Base-by-base conservation (phyloP, 306 rosid species). In the Dalbergia oliveri region DNA sequence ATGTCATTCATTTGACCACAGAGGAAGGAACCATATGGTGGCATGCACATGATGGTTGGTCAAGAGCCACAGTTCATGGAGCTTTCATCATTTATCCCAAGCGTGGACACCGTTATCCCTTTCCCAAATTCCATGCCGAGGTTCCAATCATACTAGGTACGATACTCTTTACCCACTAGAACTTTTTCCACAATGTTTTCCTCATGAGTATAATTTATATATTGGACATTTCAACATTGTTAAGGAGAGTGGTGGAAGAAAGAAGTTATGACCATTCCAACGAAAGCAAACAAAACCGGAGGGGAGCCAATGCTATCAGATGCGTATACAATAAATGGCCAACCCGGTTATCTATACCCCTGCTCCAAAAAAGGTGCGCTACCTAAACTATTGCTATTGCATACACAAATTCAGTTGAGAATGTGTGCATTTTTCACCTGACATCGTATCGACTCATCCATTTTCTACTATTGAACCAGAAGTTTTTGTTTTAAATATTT, bases 11-110 rank as follows among this genome's bases (percentile, higher is more conserved):
- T 9, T 86, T 91, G 56, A 78, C 82, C 0, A 53, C 7, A 0
- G 97, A 89, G 68, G 93, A 87, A 84, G 93, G 92, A 56, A 91
- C 97, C 10, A 47, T 89, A 2, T 91, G 91, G 87, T 91, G 94
- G 97, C 94, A 89, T 71, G 94, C 94, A 8, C 93, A 89, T n/a
- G 87, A 84, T 78, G 85, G 76, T 4, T 89, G 90, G 90, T 47
- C 82, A 8, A 57, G 94, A 14, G 94, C 97, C 11, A 89, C 97
- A 0, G 88, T 89, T 47, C 84, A 91, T 72, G 97, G 97, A 18
- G 91, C 91, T 68, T n/a, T 88, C 54, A 59, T 88, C 33, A 61
- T 89, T 60, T 71, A 82, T 35, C 94, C 94, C n/a, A 83, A 79
- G 73, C 75, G 1, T 21, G 87, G 87, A 57, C 63, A 81, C 56